phyloP scores from a whole-genome alignment of 2,329 filamentous ascomycete genomes.

The Harringtonia aguacate region DNA sequence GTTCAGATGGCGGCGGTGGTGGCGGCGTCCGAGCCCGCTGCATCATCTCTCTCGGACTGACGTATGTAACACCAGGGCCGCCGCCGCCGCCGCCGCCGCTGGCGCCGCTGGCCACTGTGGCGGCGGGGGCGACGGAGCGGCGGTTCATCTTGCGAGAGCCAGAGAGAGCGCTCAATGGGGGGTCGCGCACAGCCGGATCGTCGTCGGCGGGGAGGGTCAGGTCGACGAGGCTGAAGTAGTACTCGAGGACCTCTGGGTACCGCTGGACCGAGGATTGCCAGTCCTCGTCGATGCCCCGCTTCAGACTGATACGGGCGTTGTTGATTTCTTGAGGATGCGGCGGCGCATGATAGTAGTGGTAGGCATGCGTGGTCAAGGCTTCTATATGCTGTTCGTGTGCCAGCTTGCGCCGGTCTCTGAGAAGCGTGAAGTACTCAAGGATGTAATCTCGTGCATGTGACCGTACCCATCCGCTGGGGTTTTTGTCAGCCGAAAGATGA shows the following conservation, averaged over 20 bases:
- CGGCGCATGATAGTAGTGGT: slow-evolving; percentile 44
- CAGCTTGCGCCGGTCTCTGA: slow-evolving; percentile 50
- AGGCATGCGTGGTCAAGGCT: slow-evolving; percentile 42
- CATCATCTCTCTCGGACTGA: slow-evolving; percentile 2
- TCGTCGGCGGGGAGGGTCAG: slow-evolving; percentile 53
- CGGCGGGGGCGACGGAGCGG: slow-evolving; percentile 25
- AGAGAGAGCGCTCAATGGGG: slow-evolving; percentile 43
- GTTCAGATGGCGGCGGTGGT: background rate
- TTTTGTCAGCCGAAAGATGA: background rate
- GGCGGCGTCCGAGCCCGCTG: slow-evolving; percentile 10
- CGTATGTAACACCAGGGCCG: background rate
- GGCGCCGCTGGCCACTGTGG: slow-evolving; percentile 7
- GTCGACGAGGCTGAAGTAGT: slow-evolving; percentile 64
- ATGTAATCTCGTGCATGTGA: slow-evolving; percentile 58
- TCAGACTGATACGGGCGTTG: slow-evolving; percentile 54
- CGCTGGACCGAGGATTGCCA: slow-evolving; percentile 66
- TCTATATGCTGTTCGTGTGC: slow-evolving; percentile 45
- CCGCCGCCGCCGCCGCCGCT: background rate
- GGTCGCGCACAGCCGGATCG: slow-evolving; percentile 47
- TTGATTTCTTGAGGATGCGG: slow-evolving; percentile 53
- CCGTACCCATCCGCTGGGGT: slow-evolving; percentile 50
- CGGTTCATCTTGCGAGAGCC: slow-evolving; percentile 36
- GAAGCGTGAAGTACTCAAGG: slow-evolving; percentile 51
- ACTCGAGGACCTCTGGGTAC: slow-evolving; percentile 74
- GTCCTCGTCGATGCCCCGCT: slow-evolving; percentile 67